Evolutionary conservation across 1,284 basidiomycete species (phyloP), one percentile per base, ranked within the genome.

Genomic region (Marasmius sp.): DNA sequence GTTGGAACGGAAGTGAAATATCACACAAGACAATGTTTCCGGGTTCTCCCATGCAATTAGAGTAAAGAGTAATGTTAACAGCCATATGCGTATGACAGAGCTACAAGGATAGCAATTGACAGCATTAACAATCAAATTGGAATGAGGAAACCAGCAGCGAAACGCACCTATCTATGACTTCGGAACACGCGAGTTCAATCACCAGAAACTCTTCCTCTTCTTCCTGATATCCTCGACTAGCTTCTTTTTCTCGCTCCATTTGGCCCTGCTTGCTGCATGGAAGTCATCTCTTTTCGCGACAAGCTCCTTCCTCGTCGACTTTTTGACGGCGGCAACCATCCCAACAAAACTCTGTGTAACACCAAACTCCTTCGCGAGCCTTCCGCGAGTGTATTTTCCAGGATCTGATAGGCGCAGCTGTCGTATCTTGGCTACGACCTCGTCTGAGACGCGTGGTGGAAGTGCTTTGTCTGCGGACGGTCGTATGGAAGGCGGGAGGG

Each of bases 201-300:
- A 89, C 88, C 87, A 89, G 66, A 84, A 77, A 66, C 82, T 78
- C 61, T 82, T 81, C 61, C 87, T 78, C 70, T 83, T 86, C 65
- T 76, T 77, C 63, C 78, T 73, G 56, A 89, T 83, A n/a, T 84
- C 84, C 69, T 76, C 77, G 2, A 80, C 77, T 60, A 84, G 75
- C 45, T 77, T 66, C 70, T 85, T 85, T 66, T 77, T 77, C 70
- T 89, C 86, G 14, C 86, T 85, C 88, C 87, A 89, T 58, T 75
- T 76, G 37, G 76, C 80, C 63, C 80, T 77, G 39, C 74, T 68
- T 57, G 68, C 71, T 54, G 73, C 75, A 60, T 83, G 81, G 60
- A 72, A 70, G 50, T 64, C 71, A 7, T 83, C 78, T 58, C 80
- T 75, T 57, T 64, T 72, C 57, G 66, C 73, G 57, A 74, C 70